Conservation (phyloP, 768 basidiomycete species). For the Boletus rubroflammeus region DNA sequence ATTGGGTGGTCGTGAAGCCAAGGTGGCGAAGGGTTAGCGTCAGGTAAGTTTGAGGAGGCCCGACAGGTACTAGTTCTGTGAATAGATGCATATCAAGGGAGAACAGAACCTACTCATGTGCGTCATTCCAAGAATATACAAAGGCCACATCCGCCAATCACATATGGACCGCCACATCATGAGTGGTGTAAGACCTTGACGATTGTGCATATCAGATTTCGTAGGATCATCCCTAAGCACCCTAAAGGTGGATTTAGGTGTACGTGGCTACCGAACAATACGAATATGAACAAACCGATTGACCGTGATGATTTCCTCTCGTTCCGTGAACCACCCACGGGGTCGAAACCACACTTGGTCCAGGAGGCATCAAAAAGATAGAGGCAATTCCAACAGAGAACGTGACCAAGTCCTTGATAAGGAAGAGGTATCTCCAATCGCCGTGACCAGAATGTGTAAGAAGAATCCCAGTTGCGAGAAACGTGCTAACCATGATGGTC, state of each 20-base stretch:
- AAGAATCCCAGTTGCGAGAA: conserved; percentile 62
- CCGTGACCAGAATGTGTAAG: conserved; percentile 29
- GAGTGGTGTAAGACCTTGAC: conserved; percentile 49
- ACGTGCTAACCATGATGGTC: conserved; percentile 52
- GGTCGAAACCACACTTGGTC: conserved; percentile 52
- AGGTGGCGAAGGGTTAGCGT: conserved; percentile 59
- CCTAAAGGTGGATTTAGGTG: conserved; percentile 14
- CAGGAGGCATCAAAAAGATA: conserved; percentile 56
- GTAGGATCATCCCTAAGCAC: conserved; percentile 58
- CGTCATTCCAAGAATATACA: conserved; percentile 44
- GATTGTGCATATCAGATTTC: conserved; percentile 62
- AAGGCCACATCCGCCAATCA: conserved; percentile 64
- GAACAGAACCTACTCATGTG: conserved; percentile 44
- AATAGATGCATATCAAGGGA: not conserved
- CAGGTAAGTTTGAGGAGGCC: conserved; percentile 59
- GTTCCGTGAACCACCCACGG: conserved; percentile 58
- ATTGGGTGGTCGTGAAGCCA: conserved; percentile 59
- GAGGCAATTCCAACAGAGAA: conserved; percentile 47
- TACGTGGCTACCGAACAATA: not conserved
- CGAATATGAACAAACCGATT: conserved; percentile 31
- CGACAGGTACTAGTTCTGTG: conserved; percentile 45
- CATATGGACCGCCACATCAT: conserved; percentile 48
- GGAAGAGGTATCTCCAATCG: conserved; percentile 32
- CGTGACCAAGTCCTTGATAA: conserved; percentile 41
- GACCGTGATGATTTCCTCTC: conserved; percentile 56